Conservation (phyloP, 768 basidiomycete genomes). For the Termitomyces bulborhizus region DNA sequence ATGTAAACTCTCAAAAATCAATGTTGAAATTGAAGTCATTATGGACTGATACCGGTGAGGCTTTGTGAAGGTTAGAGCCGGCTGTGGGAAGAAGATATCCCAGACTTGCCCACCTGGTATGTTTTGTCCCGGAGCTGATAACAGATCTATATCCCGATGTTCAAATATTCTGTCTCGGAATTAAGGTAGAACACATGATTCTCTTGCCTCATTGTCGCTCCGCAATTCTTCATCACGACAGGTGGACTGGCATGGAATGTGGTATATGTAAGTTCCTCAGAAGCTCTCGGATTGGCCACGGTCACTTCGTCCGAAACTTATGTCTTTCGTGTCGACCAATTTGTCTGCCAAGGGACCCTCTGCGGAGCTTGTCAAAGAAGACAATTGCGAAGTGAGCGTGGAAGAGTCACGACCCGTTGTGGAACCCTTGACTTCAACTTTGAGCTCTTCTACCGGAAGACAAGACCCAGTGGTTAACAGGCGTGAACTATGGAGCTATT, state of each 20-base stretch:
- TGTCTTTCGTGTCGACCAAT: not conserved
- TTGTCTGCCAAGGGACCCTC: not conserved
- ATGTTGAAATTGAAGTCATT: too few species aligned
- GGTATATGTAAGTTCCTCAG: not conserved
- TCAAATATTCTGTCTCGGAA: too few species aligned
- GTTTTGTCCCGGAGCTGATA: too few species aligned
- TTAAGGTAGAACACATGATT: not conserved
- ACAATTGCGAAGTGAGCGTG: not conserved
- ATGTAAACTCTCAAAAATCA: too few species aligned
- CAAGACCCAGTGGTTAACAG: conserved; percentile 64
- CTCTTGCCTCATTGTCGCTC: not conserved
- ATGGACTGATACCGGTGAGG: too few species aligned
- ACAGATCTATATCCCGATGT: too few species aligned
- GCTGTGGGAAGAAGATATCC: too few species aligned
- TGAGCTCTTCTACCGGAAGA: not conserved
- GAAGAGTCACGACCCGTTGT: not conserved
- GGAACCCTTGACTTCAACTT: not conserved
- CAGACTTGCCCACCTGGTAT: too few species aligned
- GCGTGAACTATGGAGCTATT: conserved; percentile 65
- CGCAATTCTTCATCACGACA: not conserved
- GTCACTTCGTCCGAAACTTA: not conserved
- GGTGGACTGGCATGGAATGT: not conserved
- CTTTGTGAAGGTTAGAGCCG: too few species aligned
- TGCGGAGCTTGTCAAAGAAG: not conserved
- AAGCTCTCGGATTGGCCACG: not conserved